Conservation (phyloP, 2,329 filamentous ascomycete genomes). For the Zymoseptoria pseudotritici region DNA sequence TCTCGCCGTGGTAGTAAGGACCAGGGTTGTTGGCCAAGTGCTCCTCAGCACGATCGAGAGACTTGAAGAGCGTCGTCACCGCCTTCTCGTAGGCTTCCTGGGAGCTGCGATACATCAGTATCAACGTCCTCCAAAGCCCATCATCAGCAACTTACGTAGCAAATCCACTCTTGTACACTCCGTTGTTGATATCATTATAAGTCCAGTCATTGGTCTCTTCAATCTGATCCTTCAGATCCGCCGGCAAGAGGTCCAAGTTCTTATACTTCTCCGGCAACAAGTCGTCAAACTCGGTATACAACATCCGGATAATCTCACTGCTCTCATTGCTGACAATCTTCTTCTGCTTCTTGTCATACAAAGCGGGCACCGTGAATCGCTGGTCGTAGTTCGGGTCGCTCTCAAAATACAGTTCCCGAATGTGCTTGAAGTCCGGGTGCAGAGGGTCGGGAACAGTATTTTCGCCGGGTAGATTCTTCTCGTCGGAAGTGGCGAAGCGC, state of each 20-base stretch:
- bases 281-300: conserved; percentile 70
- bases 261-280: conserved; percentile 37
- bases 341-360: conserved; percentile 70
- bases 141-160: conserved; percentile 31
- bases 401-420: conserved; percentile 74
- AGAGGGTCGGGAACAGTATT: conserved; percentile 56
- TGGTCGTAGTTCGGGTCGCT: conserved; percentile 64
- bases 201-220: conserved; percentile 47
- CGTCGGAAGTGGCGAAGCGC: conserved; percentile 67
- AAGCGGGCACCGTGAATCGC: conserved; percentile 78
- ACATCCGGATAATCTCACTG: conserved; percentile 86
- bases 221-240: conserved; percentile 38
- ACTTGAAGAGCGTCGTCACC: conserved; percentile 40
- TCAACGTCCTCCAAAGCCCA: not conserved
- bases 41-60: conserved; percentile 42
- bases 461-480: conserved; percentile 47
- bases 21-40: conserved; percentile 36
- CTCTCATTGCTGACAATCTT: conserved; percentile 88
- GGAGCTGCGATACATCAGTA: conserved; percentile 21
- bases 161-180: conserved; percentile 46
- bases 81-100: conserved; percentile 44
- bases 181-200: conserved; percentile 47
- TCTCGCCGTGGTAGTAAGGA: conserved; percentile 42
- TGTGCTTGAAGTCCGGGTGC: conserved; percentile 59
- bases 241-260: conserved; percentile 39